phyloP scores from a whole-genome alignment of 345 rosid genomes.

The Turritis glabra region DNA sequence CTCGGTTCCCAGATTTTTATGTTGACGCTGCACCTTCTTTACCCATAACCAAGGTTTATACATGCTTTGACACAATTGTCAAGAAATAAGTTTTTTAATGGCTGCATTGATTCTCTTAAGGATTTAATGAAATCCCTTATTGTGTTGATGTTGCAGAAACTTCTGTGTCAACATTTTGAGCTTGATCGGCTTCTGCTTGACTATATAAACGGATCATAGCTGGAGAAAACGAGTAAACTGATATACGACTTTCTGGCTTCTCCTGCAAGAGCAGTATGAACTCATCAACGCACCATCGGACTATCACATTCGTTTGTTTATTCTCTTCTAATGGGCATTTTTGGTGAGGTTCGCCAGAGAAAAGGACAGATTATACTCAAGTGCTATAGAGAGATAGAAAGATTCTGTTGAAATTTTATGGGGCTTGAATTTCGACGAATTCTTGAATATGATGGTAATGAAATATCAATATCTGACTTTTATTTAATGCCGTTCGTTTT shows the following conservation, averaged over 20 bases:
- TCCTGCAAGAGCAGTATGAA: slow-evolving; percentile 5
- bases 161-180: slow-evolving; percentile 68
- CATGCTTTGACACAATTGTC: not conserved
- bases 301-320: not conserved
- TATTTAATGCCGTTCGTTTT: slow-evolving; percentile 14
- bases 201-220: slow-evolving; percentile 66
- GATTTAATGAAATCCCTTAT: not conserved
- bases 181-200: slow-evolving; percentile 77
- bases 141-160: slow-evolving; percentile 59
- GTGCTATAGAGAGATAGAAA: slow-evolving; percentile 21
- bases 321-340: slow-evolving; percentile 5
- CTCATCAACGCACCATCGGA: not conserved
- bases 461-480: slow-evolving; percentile 18
- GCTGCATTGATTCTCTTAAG: slow-evolving; percentile 3
- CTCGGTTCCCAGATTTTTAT: slow-evolving; percentile 75
- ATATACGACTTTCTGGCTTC: not conserved
- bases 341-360: slow-evolving; percentile 26
- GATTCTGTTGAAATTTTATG: slow-evolving; percentile 1
- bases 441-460: slow-evolving; percentile 12
- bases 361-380: slow-evolving; percentile 10
- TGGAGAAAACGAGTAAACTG: not conserved
- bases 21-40: slow-evolving; percentile 61
- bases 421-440: not conserved
- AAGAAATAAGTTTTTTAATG: not conserved
- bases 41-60: slow-evolving; percentile 75